Evolutionary conservation across 129 eudicot genomes (phyloP).

Genomic region (Cynara cardunculus): DNA sequence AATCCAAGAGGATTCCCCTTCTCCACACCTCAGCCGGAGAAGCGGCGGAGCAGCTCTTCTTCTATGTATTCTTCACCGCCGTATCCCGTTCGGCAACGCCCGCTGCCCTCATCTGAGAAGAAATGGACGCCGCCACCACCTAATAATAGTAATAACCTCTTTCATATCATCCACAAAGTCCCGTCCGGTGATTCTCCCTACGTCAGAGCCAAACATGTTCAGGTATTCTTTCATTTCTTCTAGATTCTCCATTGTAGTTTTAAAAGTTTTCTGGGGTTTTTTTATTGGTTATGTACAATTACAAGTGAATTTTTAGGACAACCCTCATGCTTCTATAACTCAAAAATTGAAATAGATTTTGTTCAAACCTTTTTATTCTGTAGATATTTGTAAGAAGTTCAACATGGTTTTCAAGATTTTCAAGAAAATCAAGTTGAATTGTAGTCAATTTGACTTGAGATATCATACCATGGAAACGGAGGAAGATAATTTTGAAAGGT

Average conservation of each 20-base stretch:
- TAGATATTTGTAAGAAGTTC: neutral
- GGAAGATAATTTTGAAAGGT: neutral
- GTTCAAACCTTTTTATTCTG: neutral
- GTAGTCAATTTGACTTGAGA: neutral
- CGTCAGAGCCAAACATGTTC: slow-evolving; percentile 79
- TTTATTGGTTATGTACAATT: neutral
- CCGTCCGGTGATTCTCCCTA: slow-evolving; percentile 79
- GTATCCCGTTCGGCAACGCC: slow-evolving; percentile 5
- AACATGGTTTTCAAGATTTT: neutral
- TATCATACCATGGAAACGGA: neutral
- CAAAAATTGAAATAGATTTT: neutral
- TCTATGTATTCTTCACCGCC: slow-evolving; percentile 25
- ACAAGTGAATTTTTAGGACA: neutral
- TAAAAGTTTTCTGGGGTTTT: neutral
- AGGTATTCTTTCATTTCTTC: slow-evolving; percentile 35
- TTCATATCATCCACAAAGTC: slow-evolving; percentile 58
- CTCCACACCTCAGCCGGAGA: slow-evolving; percentile 43
- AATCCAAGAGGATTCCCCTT: slow-evolving; percentile 18
- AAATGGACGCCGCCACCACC: slow-evolving; percentile 30
- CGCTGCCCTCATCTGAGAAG: slow-evolving; percentile 49
- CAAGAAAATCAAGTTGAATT: neutral
- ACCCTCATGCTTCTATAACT: neutral
- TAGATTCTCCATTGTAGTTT: neutral
- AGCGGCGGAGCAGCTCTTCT: slow-evolving; percentile 15
- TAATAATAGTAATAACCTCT: slow-evolving; percentile 14